A percentile compares a stretch with the other conserved stretches of the same genome.
Conservation (phyloP, 2,329 filamentous ascomycete genomes). For the Exophiala sp. region DNA sequence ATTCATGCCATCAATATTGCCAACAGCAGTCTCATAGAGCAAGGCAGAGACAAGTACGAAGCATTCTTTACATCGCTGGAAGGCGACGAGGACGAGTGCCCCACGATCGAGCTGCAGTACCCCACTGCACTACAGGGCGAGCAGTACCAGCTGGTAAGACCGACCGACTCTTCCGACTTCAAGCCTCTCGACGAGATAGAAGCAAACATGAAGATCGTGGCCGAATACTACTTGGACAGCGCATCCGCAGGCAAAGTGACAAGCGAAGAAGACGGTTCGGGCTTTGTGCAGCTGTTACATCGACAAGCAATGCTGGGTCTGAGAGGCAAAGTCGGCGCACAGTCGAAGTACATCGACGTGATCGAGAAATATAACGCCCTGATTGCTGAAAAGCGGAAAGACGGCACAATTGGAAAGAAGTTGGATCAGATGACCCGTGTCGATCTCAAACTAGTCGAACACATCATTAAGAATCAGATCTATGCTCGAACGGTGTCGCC, state of each 20-base stretch:
- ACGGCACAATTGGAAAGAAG: slow-evolving; percentile 69
- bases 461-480: slow-evolving; percentile 74
- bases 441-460: slow-evolving; percentile 68
- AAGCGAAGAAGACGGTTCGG: slow-evolving; percentile 64
- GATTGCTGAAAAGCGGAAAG: slow-evolving; percentile 61
- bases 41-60: slow-evolving; percentile 30
- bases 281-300: slow-evolving; percentile 68
- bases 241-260: slow-evolving; percentile 65
- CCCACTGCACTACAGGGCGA: slow-evolving; percentile 68
- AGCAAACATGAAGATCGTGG: slow-evolving; percentile 65
- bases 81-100: slow-evolving; percentile 46
- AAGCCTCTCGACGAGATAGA: slow-evolving; percentile 65
- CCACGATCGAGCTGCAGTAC: slow-evolving; percentile 70
- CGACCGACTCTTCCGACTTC: slow-evolving; percentile 70
- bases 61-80: slow-evolving; percentile 43
- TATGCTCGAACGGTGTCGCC: slow-evolving; percentile 92
- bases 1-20: slow-evolving; percentile 50
- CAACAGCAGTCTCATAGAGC: slow-evolving; percentile 39
- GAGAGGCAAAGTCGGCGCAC: slow-evolving; percentile 29
- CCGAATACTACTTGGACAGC: slow-evolving; percentile 72
- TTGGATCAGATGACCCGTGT: slow-evolving; percentile 67
- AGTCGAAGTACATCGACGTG: slow-evolving; percentile 68
- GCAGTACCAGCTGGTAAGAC: slow-evolving; percentile 73
- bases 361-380: slow-evolving; percentile 74
- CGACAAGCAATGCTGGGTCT: slow-evolving; percentile 68